A percentile compares a stretch with the other conserved stretches of the same genome.
phyloP scores from a whole-genome alignment of 768 basidiomycete species.

The Hemileccinum rubropunctum region DNA sequence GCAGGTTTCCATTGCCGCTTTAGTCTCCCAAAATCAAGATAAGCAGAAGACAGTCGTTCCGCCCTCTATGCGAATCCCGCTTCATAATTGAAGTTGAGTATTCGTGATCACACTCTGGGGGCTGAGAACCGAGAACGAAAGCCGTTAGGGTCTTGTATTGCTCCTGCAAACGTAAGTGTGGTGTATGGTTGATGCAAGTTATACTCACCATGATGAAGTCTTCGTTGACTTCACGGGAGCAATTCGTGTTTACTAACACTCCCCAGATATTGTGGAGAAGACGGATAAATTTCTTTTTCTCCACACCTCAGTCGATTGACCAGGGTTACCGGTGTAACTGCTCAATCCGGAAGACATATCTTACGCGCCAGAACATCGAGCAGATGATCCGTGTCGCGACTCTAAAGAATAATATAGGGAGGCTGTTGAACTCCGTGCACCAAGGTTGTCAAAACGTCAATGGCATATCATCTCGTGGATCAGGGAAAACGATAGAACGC shows the following conservation, averaged over 20 bases:
- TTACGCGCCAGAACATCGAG: background rate
- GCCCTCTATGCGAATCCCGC: too few species aligned
- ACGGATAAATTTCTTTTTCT: background rate
- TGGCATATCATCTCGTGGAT: constrained; percentile 1
- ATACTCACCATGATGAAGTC: background rate
- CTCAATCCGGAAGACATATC: background rate
- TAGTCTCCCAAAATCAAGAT: too few species aligned
- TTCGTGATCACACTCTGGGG: too few species aligned
- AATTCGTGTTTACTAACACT: background rate
- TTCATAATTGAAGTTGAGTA: too few species aligned
- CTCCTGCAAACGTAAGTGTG: background rate
- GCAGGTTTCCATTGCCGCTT: background rate
- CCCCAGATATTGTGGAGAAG: background rate
- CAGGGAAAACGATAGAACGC: background rate
- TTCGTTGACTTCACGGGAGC: background rate
- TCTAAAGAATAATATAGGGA: too few species aligned
- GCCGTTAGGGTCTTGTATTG: background rate
- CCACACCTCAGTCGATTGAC: background rate
- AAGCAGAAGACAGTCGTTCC: too few species aligned
- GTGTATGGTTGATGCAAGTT: background rate
- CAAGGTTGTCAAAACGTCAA: background rate
- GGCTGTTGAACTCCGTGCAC: background rate
- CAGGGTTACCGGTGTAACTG: background rate
- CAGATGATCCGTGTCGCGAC: too few species aligned
- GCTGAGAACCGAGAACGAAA: too few species aligned